Evolutionary conservation across 805 yeast species (phyloP).

Genomic region (Saturnispora mendoncae): DNA sequence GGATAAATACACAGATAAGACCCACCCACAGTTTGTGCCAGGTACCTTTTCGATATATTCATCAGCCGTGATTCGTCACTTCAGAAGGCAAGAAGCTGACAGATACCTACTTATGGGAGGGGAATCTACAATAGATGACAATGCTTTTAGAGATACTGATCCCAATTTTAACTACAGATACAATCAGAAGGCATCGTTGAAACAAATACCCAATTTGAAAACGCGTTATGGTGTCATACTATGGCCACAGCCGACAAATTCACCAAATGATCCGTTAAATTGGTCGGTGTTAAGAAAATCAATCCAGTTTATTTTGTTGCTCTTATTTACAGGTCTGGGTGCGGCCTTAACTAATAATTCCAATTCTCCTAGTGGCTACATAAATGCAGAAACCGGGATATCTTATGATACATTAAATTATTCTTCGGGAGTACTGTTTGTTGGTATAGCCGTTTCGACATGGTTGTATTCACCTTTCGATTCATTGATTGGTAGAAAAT

Average conservation of each 20-base stretch:
- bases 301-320: slow-evolving; percentile 32
- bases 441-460: slow-evolving; percentile 36
- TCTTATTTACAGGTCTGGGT: slow-evolving; percentile 36
- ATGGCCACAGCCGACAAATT: slow-evolving; percentile 42
- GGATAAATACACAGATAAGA: slow-evolving; percentile 30
- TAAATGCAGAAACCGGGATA: slow-evolving; percentile 35
- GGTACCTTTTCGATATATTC: slow-evolving; percentile 50
- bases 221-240: slow-evolving; percentile 31
- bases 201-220: slow-evolving; percentile 21
- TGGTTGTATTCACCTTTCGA: slow-evolving; percentile 39
- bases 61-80: slow-evolving; percentile 25
- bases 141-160: neutral
- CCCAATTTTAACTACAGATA: slow-evolving; percentile 17
- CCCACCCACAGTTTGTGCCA: slow-evolving; percentile 39
- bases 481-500: slow-evolving; percentile 37
- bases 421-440: slow-evolving; percentile 41
- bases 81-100: slow-evolving; percentile 9
- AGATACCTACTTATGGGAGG: slow-evolving; percentile 8
- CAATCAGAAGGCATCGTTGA: slow-evolving; percentile 12
- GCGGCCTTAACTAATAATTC: slow-evolving; percentile 46
- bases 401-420: slow-evolving; percentile 39
- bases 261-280: slow-evolving; percentile 41
- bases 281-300: slow-evolving; percentile 36
- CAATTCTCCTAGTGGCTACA: slow-evolving; percentile 38
- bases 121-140: neutral